Evolutionary conservation across 768 basidiomycete genomes (phyloP), one percentile per base, ranked within the genome.

Genomic region (Suillus plorans): DNA sequence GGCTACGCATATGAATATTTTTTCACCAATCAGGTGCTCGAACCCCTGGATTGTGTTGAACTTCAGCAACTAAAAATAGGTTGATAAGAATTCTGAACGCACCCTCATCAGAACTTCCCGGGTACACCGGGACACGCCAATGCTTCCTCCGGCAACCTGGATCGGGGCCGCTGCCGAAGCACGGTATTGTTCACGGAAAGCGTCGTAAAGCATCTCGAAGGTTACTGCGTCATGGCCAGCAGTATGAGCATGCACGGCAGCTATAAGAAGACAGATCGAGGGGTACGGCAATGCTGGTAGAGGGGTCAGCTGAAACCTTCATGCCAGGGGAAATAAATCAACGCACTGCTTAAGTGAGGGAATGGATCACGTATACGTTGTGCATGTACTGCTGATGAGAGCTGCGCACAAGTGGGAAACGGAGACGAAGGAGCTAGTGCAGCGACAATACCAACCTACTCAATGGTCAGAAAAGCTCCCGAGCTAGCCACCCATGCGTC

Each of bases 141-240:
- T 89, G 53, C 84, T 84, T 25, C 90, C 88, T 10, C 92, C 89
- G 67, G 87, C 86, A 50, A 92, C 74, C 60, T 89, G 87, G 22
- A 94, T 85, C 1, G 93, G 92, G 0, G 91, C 91, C 9, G 89
- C 85, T 12, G 82, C 81, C 7, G 91, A 90, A 25, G 87, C 82
- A 25, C 89, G 86, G 22, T 91, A 83, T 76, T 92, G 90, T 66
- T 88, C 85, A 25, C 87, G 85, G 73, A 95, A 95, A 39, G 82
- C 81, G 61, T 93, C 91, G 66, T 90, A 84, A 9, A 97, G 84
- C 89, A 96, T 94, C 70, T 96, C 94, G 72, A 99, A 97, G 37
- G 92, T 98, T 76, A 97, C 88, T 16, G 79, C 78, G 22, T 90
- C 82, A 65, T 95, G 89, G 0, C 95, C 95, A 7, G 87, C 86